phyloP scores from a whole-genome alignment of 164 flowering plant species.

The Liriodendron chinense region DNA sequence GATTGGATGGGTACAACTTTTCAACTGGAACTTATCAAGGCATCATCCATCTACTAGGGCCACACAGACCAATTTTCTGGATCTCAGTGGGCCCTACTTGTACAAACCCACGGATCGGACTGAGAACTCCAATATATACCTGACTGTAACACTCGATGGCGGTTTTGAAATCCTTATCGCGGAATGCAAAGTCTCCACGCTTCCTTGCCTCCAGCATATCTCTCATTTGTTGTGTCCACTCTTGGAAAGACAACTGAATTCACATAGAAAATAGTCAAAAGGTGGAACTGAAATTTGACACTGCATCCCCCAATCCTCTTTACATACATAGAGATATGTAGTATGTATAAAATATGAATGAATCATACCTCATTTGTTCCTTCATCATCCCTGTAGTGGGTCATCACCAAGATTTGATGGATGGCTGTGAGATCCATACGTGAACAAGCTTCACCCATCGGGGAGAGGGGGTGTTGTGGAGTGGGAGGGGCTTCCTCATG shows the following conservation, averaged over 20 bases:
- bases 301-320: neutral
- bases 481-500: constrained; percentile 80
- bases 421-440: constrained; percentile 96
- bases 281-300: neutral
- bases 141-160: constrained; percentile 92
- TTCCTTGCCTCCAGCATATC: constrained; percentile 98
- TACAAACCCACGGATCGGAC: neutral
- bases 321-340: neutral
- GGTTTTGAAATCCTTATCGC: constrained; percentile 84
- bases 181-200: constrained; percentile 93
- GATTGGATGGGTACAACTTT: too few relatives aligned
- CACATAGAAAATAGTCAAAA: neutral
- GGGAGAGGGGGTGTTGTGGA: constrained; percentile 69
- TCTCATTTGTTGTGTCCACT: constrained; percentile 99
- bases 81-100: too few relatives aligned
- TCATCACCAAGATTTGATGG: constrained; percentile 79
- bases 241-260: constrained; percentile 90
- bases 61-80: too few relatives aligned
- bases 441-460: constrained; percentile 95
- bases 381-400: constrained; percentile 93
- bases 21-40: too few relatives aligned
- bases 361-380: constrained; percentile 87
- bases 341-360: neutral
- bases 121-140: constrained; percentile 34
- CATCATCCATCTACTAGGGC: too few relatives aligned